Base-by-base conservation (phyloP, 805 yeast species). In the Schizosaccharomyces lindneri region DNA sequence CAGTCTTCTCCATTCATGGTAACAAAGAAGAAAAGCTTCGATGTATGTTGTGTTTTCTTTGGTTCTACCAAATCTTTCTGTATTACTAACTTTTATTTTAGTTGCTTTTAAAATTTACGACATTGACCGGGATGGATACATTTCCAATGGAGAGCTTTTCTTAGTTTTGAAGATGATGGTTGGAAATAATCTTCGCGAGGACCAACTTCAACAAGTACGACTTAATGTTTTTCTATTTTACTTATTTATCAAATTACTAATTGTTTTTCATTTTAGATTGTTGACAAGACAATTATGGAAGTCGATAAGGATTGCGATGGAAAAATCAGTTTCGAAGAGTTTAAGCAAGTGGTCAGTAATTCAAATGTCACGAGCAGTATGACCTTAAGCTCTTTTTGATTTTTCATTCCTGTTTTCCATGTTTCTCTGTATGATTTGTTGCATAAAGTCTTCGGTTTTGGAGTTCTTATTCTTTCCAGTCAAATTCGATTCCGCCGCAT, bases 101-200 rank as follows among this genome's bases (percentile, higher is more conserved):
- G 57, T 94, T 74, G 93, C 96, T 11, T 93, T 93, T 73, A 85
- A 83, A 68, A 87, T 93, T 21, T 93, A 93, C 69, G 99, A 93
- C 70, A 87, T 93, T 65, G 99, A 93, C 72, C 78, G 87, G 62
- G 99, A 93, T 70, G 98, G 98, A 0, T 88, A 69, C 70, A 87
- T 93, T 46, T 89, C 97, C 2, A 90, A 90, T 69, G 99, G 98
- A 29, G 99, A 93, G 72, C 72, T 93, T 62, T 93, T 84, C 68
- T 77, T 90, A 51, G 97, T 93, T 51, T 75, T 93, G 73, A 86
- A 93, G 72, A 85, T 87, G 80, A 93, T 93, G 98, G 98, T 94
- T 32, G 98, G 97, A 1, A 83, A 81, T 66, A 88, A 93, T 68
- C 73, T 94, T 63, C 84, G 81, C 64, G 95, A 86, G 63, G 81